phyloP scores from a whole-genome alignment of 176 grass and related monocot species.

The Oryza australiensis region DNA sequence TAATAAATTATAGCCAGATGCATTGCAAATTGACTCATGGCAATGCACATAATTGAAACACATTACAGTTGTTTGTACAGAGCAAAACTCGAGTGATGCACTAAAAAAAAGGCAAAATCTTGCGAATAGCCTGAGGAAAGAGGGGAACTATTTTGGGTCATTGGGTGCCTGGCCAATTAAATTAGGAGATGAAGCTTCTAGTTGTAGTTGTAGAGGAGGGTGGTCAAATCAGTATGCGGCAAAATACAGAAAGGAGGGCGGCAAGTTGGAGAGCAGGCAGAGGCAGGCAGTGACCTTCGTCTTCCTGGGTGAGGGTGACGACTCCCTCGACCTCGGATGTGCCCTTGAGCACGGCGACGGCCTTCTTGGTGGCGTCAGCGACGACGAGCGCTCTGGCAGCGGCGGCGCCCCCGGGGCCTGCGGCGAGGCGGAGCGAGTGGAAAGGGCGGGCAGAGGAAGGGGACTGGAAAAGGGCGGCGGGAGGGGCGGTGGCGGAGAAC shows the following conservation, averaged over 20 bases:
- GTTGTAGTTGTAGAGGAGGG: background rate
- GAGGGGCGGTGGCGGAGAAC: slow-evolving; percentile 33
- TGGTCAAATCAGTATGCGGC: background rate
- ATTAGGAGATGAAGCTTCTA: background rate
- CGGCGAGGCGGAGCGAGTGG: slow-evolving; percentile 45
- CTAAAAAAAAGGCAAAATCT: background rate
- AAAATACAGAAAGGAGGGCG: background rate
- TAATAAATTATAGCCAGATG: background rate
- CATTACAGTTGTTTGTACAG: background rate
- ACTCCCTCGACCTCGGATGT: slow-evolving; percentile 76
- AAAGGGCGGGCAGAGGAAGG: slow-evolving; percentile 77
- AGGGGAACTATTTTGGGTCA: background rate
- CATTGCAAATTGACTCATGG: background rate
- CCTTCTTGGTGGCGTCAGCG: slow-evolving; percentile 77
- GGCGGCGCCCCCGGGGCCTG: background rate
- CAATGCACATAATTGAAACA: background rate
- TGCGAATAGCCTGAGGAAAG: background rate
- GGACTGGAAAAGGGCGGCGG: slow-evolving; percentile 7
- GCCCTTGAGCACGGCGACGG: slow-evolving; percentile 86
- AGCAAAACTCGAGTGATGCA: background rate
- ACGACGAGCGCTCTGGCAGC: slow-evolving; percentile 39
- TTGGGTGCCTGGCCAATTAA: background rate
- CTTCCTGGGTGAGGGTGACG: slow-evolving; percentile 80
- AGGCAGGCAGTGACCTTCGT: slow-evolving; percentile 43
- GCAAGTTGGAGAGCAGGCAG: background rate